Conservation (phyloP, 2,329 filamentous ascomycete genomes). For the Thelonectria rubi region DNA sequence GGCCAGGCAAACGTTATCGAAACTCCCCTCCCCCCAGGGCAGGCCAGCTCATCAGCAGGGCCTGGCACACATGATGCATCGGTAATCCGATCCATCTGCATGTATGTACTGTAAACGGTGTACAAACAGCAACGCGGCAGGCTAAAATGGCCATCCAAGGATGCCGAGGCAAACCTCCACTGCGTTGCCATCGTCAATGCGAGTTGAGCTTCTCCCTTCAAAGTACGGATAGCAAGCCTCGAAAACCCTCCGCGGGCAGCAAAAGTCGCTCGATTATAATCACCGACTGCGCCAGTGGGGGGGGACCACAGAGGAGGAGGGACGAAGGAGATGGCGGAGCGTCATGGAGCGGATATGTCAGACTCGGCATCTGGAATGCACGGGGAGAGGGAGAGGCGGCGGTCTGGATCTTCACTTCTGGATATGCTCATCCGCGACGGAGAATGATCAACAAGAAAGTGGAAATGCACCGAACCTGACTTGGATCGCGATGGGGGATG, state of each 20-base stretch:
- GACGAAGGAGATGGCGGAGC: neutral
- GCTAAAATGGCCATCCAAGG: no score
- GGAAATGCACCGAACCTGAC: neutral
- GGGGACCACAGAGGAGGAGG: slow-evolving; percentile 29
- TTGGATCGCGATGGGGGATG: no score
- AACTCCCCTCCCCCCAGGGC: no score
- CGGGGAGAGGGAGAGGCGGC: no score
- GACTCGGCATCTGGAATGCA: no score
- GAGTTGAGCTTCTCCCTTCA: slow-evolving; percentile 2
- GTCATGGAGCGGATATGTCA: no score
- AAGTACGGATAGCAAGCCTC: neutral
- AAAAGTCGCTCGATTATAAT: slow-evolving; percentile 35
- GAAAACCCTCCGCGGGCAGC: slow-evolving; percentile 20
- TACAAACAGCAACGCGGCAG: neutral
- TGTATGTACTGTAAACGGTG: neutral
- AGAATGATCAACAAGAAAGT: neutral
- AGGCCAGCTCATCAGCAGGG: no score
- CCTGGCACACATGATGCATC: neutral
- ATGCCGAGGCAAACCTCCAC: neutral
- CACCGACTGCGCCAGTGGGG: slow-evolving; percentile 34
- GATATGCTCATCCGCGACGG: neutral
- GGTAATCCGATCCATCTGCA: slow-evolving; percentile 17
- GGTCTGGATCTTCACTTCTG: no score
- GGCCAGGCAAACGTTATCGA: neutral
- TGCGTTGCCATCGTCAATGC: neutral